These are phyloP conservation scores for Chlamydomonas incerta DNA, from an alignment of 139 green algal genomes.

Conservation along the genomic window DNA sequence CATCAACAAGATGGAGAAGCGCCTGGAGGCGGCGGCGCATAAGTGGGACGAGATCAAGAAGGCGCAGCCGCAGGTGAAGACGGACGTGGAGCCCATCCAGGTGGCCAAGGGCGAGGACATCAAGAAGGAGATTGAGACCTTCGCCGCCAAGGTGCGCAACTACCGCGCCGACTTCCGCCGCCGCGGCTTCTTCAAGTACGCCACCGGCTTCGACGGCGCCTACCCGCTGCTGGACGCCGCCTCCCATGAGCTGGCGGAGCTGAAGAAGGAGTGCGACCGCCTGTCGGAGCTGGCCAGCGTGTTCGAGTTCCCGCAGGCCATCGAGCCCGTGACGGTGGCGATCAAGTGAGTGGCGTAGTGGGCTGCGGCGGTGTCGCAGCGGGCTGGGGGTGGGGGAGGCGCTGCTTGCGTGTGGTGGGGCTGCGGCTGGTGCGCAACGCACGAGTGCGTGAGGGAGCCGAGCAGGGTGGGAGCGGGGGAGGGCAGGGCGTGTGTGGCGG, in stretches of 20 bases:
- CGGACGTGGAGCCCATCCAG: constrained; percentile 77
- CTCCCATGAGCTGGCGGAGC: constrained; percentile 64
- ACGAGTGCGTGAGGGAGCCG: no score
- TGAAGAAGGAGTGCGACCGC: constrained; percentile 56
- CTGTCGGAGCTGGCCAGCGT: constrained; percentile 78
- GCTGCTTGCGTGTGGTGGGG: no score
- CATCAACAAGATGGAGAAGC: constrained; percentile 76
- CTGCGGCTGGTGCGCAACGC: no score
- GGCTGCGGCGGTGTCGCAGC: no score
- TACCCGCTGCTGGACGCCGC: constrained; percentile 79
- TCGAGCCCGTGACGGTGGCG: constrained; percentile 49
- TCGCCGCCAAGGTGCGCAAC: constrained; percentile 56
- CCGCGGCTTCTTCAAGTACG: constrained; percentile 75
- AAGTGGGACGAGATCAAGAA: constrained; percentile 84
- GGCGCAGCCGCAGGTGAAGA: constrained; percentile 74
- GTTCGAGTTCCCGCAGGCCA: constrained; percentile 82
- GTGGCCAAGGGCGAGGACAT: constrained; percentile 75
- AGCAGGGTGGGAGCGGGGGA: no score
- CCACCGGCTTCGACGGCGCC: constrained; percentile 66
- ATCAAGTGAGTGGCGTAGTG: constrained; percentile 34
- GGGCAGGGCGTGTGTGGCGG: no score
- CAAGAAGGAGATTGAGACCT: constrained; percentile 75
- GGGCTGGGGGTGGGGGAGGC: no score
- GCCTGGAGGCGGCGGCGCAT: constrained; percentile 73
- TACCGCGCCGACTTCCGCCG: constrained; percentile 70